phyloP scores from a whole-genome alignment of 2,329 filamentous ascomycete genomes.

The Trichoderma lentiforme region DNA sequence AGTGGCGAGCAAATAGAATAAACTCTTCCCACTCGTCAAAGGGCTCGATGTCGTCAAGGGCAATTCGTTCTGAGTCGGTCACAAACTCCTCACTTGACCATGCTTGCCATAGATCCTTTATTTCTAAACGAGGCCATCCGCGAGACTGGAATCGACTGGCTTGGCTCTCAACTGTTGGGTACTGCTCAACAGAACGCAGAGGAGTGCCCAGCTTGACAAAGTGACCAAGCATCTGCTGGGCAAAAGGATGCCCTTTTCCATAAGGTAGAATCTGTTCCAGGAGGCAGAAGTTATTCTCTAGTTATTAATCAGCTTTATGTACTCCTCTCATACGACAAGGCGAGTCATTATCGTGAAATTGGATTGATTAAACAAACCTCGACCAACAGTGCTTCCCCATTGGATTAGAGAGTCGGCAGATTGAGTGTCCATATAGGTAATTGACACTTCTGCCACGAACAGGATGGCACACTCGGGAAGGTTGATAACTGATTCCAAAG shows the following conservation, averaged over 20 bases:
- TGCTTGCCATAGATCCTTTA: constrained; percentile 74
- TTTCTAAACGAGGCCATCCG: constrained; percentile 64
- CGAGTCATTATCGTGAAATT: not conserved
- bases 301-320: constrained; percentile 14
- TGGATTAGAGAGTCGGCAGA: constrained; percentile 70
- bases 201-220: constrained; percentile 78
- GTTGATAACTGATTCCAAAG: constrained; percentile 58
- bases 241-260: constrained; percentile 76
- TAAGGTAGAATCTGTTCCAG: constrained; percentile 84
- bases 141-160: constrained; percentile 60
- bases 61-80: constrained; percentile 52
- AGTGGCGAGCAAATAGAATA: constrained; percentile 78
- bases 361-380: constrained; percentile 49
- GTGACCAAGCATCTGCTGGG: constrained; percentile 77
- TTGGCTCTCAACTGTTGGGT: constrained; percentile 66
- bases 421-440: constrained; percentile 80
- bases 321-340: not conserved
- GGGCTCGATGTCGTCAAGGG: constrained; percentile 68
- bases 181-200: constrained; percentile 68
- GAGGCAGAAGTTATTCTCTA: constrained; percentile 72
- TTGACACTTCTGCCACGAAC: constrained; percentile 84
- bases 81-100: constrained; percentile 73
- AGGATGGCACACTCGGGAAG: constrained; percentile 61
- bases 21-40: constrained; percentile 99
- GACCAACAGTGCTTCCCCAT: constrained; percentile 70